A percentile compares a stretch with the other conserved stretches of the same genome.
These are phyloP conservation scores for Chlorella sp. DNA, from an alignment of 139 green algal species.

Conservation along the genomic window DNA sequence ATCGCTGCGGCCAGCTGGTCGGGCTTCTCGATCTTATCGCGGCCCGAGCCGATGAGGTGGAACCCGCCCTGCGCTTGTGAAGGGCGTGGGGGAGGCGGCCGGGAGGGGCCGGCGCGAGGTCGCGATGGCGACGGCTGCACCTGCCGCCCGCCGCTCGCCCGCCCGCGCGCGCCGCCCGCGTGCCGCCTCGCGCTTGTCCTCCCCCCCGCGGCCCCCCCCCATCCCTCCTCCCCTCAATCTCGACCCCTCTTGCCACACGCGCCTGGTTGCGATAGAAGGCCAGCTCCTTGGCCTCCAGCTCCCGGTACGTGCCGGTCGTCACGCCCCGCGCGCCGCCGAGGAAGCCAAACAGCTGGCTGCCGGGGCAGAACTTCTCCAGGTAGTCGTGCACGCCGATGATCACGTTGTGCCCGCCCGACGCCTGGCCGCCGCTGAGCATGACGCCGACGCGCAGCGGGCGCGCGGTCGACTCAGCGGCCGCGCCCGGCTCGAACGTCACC, in stretches of 20 bases:
- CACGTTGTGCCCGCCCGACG: constrained; percentile 71
- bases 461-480: neutral
- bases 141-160: too few relatives aligned
- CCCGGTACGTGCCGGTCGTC: constrained; percentile 9
- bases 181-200: too few relatives aligned
- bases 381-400: constrained; percentile 64
- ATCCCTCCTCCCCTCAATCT: too few relatives aligned
- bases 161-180: too few relatives aligned
- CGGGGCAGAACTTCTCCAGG: constrained; percentile 36
- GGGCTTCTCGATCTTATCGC: constrained; percentile 64
- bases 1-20: constrained; percentile 50
- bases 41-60: constrained; percentile 64
- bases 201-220: too few relatives aligned
- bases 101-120: too few relatives aligned
- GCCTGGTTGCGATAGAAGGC: constrained; percentile 63
- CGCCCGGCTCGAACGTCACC: neutral
- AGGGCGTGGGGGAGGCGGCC: too few relatives aligned
- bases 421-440: constrained; percentile 62
- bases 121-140: too few relatives aligned
- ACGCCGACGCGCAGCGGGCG: constrained; percentile 44
- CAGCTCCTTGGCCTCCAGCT: constrained; percentile 32
- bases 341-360: constrained; percentile 48
- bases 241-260: too few relatives aligned
- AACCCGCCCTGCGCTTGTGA: constrained; percentile 76
- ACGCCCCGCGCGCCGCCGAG: constrained; percentile 40